Conservation (phyloP, 768 basidiomycete species). For the Tylopilus cervinicoccineus region DNA sequence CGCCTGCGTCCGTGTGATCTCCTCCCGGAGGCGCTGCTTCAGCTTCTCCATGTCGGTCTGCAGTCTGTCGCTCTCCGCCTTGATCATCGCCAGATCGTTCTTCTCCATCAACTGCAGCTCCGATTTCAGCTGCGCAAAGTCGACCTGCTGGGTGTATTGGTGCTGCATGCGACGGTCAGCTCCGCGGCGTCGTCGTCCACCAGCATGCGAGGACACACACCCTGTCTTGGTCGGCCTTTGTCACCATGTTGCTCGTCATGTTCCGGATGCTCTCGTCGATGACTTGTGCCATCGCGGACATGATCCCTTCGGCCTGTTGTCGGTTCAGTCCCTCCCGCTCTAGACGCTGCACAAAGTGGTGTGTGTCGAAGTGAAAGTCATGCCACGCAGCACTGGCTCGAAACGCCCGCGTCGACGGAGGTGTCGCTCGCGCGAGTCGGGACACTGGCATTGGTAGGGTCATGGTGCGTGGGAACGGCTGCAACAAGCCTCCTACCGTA, state of each 20-base stretch:
- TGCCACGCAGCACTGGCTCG: conserved; percentile 25
- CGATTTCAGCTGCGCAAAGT: conserved; percentile 94
- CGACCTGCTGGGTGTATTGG: conserved; percentile 93
- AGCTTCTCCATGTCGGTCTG: conserved; percentile 89
- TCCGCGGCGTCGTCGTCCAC: neutral
- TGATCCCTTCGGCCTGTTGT: conserved; percentile 93
- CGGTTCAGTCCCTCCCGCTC: conserved; percentile 87
- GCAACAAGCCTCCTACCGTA: too few relatives aligned
- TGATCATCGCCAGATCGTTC: conserved; percentile 93
- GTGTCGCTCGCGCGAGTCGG: conserved; percentile 3
- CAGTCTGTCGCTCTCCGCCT: conserved; percentile 94
- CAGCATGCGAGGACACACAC: conserved; percentile 38
- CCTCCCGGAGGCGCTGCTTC: conserved; percentile 88
- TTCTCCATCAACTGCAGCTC: conserved; percentile 95
- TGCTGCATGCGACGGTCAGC: conserved; percentile 44
- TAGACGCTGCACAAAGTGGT: conserved; percentile 88
- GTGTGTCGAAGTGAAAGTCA: conserved; percentile 91
- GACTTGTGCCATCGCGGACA: conserved; percentile 95
- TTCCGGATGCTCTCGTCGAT: conserved; percentile 96
- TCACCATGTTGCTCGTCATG: conserved; percentile 96
- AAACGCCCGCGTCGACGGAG: conserved; percentile 20
- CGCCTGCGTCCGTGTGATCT: conserved; percentile 87
- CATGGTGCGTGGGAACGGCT: conserved; percentile 24
- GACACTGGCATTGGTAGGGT: neutral
- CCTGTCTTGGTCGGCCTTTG: conserved; percentile 95